Evolutionary conservation across 1,284 basidiomycete genomes (phyloP).

Genomic region (Grifola frondosa): DNA sequence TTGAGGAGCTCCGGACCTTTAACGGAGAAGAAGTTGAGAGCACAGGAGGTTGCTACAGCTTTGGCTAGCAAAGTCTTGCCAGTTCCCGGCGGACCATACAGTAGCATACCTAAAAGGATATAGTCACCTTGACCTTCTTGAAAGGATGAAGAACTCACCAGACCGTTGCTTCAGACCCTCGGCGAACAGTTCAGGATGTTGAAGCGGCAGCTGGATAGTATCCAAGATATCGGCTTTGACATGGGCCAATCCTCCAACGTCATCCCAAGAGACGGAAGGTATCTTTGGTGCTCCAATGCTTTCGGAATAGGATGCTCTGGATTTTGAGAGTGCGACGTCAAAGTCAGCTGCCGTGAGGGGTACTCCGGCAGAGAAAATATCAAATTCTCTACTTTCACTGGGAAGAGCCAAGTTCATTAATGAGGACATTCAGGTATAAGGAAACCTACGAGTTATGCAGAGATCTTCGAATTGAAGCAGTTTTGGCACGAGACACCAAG

Average conservation of each 20-base stretch:
- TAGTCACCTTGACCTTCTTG: not conserved
- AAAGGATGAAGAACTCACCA: conserved; percentile 46
- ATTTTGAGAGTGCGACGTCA: conserved; percentile 71
- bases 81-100: conserved; percentile 94
- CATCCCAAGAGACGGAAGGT: conserved; percentile 96
- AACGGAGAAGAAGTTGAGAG: conserved; percentile 93
- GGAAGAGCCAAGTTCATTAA: not conserved
- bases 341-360: conserved; percentile 71
- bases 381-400: conserved; percentile 9
- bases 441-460: conserved; percentile 40
- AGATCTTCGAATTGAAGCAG: conserved; percentile 59
- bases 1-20: conserved; percentile 96
- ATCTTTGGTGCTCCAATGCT: conserved; percentile 97
- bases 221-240: conserved; percentile 96
- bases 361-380: conserved; percentile 47
- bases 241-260: conserved; percentile 88
- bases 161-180: conserved; percentile 95
- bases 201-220: conserved; percentile 93
- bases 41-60: conserved; percentile 90
- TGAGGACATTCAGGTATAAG: not conserved
- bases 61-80: conserved; percentile 96
- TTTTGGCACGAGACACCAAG: conserved; percentile 65
- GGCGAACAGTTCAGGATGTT: conserved; percentile 92
- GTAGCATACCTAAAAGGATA: conserved; percentile 65
- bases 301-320: conserved; percentile 82